phyloP scores from a whole-genome alignment of 169 alveolate genomes.

The Eimeria nieschulzi region DNA sequence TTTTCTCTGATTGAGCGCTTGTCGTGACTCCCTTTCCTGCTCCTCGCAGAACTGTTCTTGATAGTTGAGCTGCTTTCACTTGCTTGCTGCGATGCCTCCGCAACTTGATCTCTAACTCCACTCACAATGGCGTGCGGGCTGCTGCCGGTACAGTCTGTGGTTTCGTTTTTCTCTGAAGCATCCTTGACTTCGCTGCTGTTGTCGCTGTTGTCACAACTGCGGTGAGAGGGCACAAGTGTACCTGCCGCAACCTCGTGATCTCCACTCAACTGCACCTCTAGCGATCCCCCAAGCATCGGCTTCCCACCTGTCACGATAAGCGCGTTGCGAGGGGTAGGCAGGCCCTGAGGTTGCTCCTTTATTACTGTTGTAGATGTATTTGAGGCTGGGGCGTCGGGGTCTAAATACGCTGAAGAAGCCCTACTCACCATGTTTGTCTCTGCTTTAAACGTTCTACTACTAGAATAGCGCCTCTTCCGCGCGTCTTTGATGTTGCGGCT shows the following conservation, averaged over 20 bases:
- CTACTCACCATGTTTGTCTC: too few relatives aligned
- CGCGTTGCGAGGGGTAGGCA: slow-evolving; percentile 21
- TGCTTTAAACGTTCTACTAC: too few relatives aligned
- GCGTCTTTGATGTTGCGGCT: not conserved
- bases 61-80: not conserved
- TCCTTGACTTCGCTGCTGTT: slow-evolving; percentile 22
- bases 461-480: too few relatives aligned
- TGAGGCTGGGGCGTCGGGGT: too few relatives aligned
- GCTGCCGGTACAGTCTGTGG: slow-evolving; percentile 18
- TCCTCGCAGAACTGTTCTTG: not conserved
- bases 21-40: not conserved
- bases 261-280: not conserved
- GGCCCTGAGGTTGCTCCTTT: not conserved
- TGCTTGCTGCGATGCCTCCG: slow-evolving; percentile 25
- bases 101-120: not conserved
- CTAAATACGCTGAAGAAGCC: too few relatives aligned
- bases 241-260: not conserved
- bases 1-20: not conserved
- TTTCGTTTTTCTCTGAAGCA: not conserved
- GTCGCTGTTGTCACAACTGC: not conserved
- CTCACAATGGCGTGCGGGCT: not conserved
- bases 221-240: not conserved
- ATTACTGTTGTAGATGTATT: too few relatives aligned
- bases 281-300: slow-evolving; percentile 13
- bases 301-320: slow-evolving; percentile 51